Evolutionary conservation across 306 rosid species (phyloP), one percentile per base, ranked within the genome.

Genomic region (Acacia acuminata): DNA sequence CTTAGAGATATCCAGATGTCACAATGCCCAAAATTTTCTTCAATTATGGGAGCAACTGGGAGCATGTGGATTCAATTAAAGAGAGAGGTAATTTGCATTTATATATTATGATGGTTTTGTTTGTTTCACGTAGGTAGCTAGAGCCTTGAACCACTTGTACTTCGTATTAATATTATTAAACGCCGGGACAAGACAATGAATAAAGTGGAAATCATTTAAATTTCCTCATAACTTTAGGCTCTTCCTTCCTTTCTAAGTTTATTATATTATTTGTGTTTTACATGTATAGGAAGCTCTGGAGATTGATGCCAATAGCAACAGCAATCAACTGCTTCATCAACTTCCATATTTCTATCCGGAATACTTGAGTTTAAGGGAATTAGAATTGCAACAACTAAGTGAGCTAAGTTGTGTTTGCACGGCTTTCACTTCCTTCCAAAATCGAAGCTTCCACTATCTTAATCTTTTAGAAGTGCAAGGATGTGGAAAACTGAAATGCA

Each of bases 1-100:
- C 1, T 25, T 63, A 1, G 0, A 4, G 0, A 0, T 1, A 63
- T 63, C 3, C 0, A 5, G 0, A 20, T 75, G 30, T 0, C 1
- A 1, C 6, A 36, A 32, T 75, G 79, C 51, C 79, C 79, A 7
- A 75, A 38, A 36, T 55, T 75, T 51, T 14, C 19, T 75, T 8
- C 78, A 10, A 4, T 36, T 20, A 19, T 14, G 68, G 38, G 38
- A 11, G 36, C 8, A 66, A 3, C 47, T 3, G 42, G 68, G 10
- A 15, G 24, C 11, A 60, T 56, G 22, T 0, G 0, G 1, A n/a
- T 9, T 56, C 0, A 0, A 7, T 0, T 2, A 56, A 0, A 8
- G 12, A 0, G 4, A n/a, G 0, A 7, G 30, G 64, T 56, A n/a
- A n/a, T 5, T 51, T 15, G n/a, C 7, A 55, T 20, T 20, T n/a